These are phyloP conservation scores for Penicillium sp. DNA, from an alignment of 2,329 filamentous ascomycete species.

Conservation along the genomic window DNA sequence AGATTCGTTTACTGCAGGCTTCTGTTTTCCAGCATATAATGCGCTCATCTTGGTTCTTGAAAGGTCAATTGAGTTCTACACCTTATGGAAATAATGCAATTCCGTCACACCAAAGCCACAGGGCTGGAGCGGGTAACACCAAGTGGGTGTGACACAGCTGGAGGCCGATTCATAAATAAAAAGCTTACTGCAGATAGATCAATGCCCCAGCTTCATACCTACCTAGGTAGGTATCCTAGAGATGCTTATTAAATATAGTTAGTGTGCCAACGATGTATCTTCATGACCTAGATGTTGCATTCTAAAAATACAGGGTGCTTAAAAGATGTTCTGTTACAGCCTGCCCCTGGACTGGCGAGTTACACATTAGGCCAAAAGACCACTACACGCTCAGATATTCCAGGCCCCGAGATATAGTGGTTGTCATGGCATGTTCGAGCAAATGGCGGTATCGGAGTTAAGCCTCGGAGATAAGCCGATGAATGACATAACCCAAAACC, in stretches of 20 bases:
- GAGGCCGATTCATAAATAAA: too few relatives aligned
- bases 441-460: not conserved
- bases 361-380: too few relatives aligned
- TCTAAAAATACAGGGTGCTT: too few relatives aligned
- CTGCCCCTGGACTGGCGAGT: too few relatives aligned
- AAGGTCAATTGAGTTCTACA: not conserved
- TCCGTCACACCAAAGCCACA: not conserved
- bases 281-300: not conserved
- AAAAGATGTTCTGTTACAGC: too few relatives aligned
- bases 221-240: not conserved
- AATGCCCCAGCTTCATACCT: not conserved
- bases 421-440: too few relatives aligned
- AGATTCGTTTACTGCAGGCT: not conserved
- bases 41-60: not conserved
- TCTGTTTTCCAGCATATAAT: not conserved
- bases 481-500: conserved; percentile 1
- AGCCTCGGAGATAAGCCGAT: not conserved
- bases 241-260: not conserved
- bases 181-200: too few relatives aligned
- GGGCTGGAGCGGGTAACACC: not conserved
- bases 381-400: too few relatives aligned
- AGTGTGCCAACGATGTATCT: not conserved
- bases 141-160: not conserved
- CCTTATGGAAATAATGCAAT: not conserved
- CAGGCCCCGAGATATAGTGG: too few relatives aligned